A percentile compares a stretch with the other conserved stretches of the same genome.
These are phyloP conservation scores for Leucocoprinus gongylophorus DNA, from an alignment of 1,284 basidiomycete genomes.

Conservation along the genomic window DNA sequence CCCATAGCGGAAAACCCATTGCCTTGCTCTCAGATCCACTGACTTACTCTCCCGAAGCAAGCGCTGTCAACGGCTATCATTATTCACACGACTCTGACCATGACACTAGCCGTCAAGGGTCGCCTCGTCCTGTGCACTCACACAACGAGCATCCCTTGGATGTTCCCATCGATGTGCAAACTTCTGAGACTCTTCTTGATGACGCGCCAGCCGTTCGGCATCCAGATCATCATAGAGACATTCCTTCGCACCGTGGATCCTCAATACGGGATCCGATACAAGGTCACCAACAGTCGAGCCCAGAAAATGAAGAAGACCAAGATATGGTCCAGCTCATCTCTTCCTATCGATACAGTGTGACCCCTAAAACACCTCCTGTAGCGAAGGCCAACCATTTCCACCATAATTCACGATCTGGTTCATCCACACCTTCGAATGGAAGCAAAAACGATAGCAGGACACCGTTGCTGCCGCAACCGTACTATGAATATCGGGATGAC, in stretches of 20 bases:
- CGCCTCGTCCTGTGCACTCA: background rate
- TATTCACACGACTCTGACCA: background rate
- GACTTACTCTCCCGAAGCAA: background rate
- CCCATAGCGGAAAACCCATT: constrained; percentile 2
- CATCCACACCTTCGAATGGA: background rate
- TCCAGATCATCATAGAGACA: background rate
- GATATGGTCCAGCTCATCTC: constrained; percentile 30
- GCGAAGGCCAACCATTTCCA: constrained; percentile 6
- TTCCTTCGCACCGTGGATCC: background rate
- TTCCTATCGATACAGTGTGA: constrained; percentile 22
- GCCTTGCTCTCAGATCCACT: background rate
- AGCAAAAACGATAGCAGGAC: background rate
- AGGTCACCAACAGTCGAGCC: background rate
- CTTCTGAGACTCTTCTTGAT: background rate
- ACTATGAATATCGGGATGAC: background rate
- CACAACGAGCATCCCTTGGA: background rate
- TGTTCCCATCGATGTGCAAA: background rate
- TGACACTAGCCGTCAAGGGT: background rate
- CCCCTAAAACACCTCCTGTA: constrained; percentile 15
- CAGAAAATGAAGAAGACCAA: constrained; percentile 15
- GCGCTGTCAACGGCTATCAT: background rate
- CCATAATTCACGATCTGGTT: constrained; percentile 1
- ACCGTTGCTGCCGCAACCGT: background rate
- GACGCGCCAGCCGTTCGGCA: background rate
- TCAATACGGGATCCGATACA: background rate